These are phyloP conservation scores for Fusarium sp. DNA, from an alignment of 2,329 filamentous ascomycete species.

Conservation along the genomic window DNA sequence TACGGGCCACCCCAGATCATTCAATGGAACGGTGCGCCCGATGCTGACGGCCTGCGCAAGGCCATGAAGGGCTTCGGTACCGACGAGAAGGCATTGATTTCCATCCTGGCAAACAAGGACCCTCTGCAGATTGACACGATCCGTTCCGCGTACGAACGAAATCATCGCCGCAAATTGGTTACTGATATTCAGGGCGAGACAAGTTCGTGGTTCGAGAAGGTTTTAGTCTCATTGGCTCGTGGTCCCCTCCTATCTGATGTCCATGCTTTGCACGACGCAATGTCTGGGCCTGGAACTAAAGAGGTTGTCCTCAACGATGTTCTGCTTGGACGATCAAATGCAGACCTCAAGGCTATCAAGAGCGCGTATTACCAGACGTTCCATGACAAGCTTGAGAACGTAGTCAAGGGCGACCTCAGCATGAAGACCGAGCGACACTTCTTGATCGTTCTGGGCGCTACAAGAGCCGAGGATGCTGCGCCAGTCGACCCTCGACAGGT, in stretches of 20 bases:
- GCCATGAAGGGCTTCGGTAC: constrained; percentile 97
- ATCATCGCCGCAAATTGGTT: constrained; percentile 77
- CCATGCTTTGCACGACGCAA: constrained; percentile 76
- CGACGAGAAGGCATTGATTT: constrained; percentile 83
- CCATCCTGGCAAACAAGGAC: constrained; percentile 78
- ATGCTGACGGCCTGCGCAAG: constrained; percentile 79
- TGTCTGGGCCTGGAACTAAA: constrained; percentile 88
- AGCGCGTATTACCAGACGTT: constrained; percentile 79
- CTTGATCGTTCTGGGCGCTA: constrained; percentile 82
- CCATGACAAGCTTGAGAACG: constrained; percentile 75
- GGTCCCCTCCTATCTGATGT: constrained; percentile 87
- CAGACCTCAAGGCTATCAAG: constrained; percentile 91
- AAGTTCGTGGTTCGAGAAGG: constrained; percentile 80
- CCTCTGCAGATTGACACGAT: constrained; percentile 82
- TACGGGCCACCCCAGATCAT: constrained; percentile 82
- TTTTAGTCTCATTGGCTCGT: constrained; percentile 79
- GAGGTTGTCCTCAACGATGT: constrained; percentile 89
- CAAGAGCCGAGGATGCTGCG: constrained; percentile 81
- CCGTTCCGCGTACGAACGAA: constrained; percentile 75
- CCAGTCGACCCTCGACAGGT: constrained; percentile 81
- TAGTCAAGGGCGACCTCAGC: constrained; percentile 84
- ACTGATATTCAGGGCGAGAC: constrained; percentile 85
- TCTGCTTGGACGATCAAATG: constrained; percentile 85
- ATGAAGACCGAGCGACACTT: constrained; percentile 91
- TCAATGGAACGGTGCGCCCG: constrained; percentile 75